Conservation (phyloP, 2,329 filamentous ascomycete genomes). For the Raffaelea albimanens region DNA sequence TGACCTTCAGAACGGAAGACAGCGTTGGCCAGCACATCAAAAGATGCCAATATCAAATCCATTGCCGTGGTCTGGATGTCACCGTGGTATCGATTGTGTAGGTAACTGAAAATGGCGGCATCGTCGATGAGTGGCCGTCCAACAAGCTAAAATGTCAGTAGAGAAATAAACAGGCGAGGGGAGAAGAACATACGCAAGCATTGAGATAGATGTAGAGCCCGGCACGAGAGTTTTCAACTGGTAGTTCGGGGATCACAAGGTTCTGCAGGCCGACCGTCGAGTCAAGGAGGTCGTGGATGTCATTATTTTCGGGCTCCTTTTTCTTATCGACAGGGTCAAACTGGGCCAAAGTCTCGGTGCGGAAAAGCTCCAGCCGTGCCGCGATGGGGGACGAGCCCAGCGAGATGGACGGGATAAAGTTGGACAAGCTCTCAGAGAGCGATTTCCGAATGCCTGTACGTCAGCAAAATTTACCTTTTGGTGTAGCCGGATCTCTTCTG, state of each 20-base stretch:
- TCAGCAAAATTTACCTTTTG: too few species aligned
- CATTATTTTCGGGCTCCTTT: slow-evolving; percentile 36
- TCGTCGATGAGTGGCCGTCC: slow-evolving; percentile 81
- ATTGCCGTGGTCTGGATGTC: slow-evolving; percentile 69
- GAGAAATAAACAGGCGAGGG: neutral
- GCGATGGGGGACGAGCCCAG: slow-evolving; percentile 46
- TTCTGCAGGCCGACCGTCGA: slow-evolving; percentile 46
- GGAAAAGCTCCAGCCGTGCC: slow-evolving; percentile 46
- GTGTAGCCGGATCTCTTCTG: too few species aligned
- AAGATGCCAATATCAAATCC: slow-evolving; percentile 78
- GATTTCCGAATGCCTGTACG: slow-evolving; percentile 33
- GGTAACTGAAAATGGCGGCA: slow-evolving; percentile 62
- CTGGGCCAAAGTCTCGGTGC: slow-evolving; percentile 43
- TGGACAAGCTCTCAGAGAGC: slow-evolving; percentile 39
- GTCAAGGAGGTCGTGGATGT: slow-evolving; percentile 49
- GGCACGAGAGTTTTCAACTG: slow-evolving; percentile 64
- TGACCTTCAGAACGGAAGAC: slow-evolving; percentile 56
- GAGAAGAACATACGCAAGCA: slow-evolving; percentile 47
- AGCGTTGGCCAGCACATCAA: slow-evolving; percentile 81
- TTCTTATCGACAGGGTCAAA: slow-evolving; percentile 29
- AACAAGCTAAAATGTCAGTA: slow-evolving; percentile 52
- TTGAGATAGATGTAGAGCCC: slow-evolving; percentile 82
- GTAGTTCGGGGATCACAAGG: slow-evolving; percentile 52
- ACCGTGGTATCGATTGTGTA: slow-evolving; percentile 72
- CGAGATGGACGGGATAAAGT: slow-evolving; percentile 47